Percentiles rank a stretch among this genome's conserved stretches.
Conservation (phyloP, 1,284 basidiomycete species). For the Cutaneotrichosporon cavernicola region DNA sequence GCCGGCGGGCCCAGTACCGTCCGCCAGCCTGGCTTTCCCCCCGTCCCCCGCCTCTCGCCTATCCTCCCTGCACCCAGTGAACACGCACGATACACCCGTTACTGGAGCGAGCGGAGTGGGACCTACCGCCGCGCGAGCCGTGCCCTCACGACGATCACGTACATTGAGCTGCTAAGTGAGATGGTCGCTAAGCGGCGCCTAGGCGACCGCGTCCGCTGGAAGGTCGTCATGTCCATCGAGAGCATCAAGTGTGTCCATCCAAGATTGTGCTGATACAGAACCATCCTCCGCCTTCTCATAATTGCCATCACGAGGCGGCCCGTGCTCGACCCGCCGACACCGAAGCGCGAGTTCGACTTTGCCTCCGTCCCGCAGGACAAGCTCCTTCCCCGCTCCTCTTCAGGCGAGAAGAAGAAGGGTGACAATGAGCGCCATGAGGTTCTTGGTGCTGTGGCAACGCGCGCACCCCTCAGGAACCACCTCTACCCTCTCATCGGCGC, state of each 20-base stretch:
- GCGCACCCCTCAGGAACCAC: conserved; percentile 59
- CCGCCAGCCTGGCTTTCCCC: conserved; percentile 15
- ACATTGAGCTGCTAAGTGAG: conserved; percentile 76
- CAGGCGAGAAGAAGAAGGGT: conserved; percentile 11
- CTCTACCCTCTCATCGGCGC: conserved; percentile 45
- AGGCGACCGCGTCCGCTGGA: conserved; percentile 64
- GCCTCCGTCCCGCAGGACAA: conserved; percentile 58
- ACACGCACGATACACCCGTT: conserved; percentile 65
- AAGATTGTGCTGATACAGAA: conserved; percentile 56
- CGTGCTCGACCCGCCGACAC: conserved; percentile 69
- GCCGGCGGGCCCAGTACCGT: conserved; percentile 13
- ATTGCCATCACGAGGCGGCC: conserved; percentile 72
- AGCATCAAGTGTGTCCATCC: conserved; percentile 66
- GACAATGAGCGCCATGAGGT: conserved; percentile 53
- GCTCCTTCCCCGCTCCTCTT: conserved; percentile 6
- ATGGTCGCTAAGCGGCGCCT: conserved; percentile 70
- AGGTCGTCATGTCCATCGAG: conserved; percentile 70
- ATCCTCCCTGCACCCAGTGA: conserved; percentile 43
- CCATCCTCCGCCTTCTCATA: conserved; percentile 66
- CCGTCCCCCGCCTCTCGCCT: conserved; percentile 26
- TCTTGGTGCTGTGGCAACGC: conserved; percentile 49
- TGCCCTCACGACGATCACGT: conserved; percentile 69
- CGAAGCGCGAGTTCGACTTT: conserved; percentile 80
- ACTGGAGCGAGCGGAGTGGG: conserved; percentile 68
- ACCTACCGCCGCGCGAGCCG: conserved; percentile 74